phyloP scores from a whole-genome alignment of 2,329 filamentous ascomycete species.

The Verticillium klebahnii region DNA sequence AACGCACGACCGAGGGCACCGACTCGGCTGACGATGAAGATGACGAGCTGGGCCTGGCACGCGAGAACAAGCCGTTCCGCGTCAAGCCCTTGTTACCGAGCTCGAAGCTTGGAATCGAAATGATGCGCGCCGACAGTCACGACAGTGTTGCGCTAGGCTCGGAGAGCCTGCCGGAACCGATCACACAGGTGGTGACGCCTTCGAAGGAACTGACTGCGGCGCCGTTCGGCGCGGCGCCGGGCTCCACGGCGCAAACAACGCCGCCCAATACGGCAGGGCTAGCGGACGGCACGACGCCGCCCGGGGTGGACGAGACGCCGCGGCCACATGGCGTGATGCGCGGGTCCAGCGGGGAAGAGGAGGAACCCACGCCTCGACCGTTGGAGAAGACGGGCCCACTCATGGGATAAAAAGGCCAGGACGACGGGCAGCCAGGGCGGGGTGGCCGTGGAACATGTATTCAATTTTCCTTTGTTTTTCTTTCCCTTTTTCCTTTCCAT shows the following conservation, averaged over 20 bases:
- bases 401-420: conserved; percentile 4
- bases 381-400: conserved; percentile 13
- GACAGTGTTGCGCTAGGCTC: conserved; percentile 64
- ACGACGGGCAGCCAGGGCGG: background rate
- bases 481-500: conserved; percentile 7
- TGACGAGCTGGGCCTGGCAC: conserved; percentile 67
- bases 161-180: conserved; percentile 45
- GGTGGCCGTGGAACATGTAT: background rate
- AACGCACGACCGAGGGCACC: conserved; percentile 63
- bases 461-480: conserved; percentile 6
- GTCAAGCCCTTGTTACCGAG: conserved; percentile 60
- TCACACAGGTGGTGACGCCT: conserved; percentile 49
- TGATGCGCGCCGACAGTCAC: conserved; percentile 95
- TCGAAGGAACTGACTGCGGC: conserved; percentile 33
- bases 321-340: conserved; percentile 24
- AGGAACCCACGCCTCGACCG: conserved; percentile 37
- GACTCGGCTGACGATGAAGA: conserved; percentile 96
- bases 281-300: conserved; percentile 11
- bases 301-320: conserved; percentile 37
- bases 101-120: conserved; percentile 90
- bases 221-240: conserved; percentile 18
- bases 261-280: conserved; percentile 22
- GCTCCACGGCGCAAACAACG: conserved; percentile 18
- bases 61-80: conserved; percentile 37
- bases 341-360: conserved; percentile 17